Evolutionary conservation across 352 stramenopile species (phyloP), one percentile per base, ranked within the genome.

Genomic region (Globisporangium solare): DNA sequence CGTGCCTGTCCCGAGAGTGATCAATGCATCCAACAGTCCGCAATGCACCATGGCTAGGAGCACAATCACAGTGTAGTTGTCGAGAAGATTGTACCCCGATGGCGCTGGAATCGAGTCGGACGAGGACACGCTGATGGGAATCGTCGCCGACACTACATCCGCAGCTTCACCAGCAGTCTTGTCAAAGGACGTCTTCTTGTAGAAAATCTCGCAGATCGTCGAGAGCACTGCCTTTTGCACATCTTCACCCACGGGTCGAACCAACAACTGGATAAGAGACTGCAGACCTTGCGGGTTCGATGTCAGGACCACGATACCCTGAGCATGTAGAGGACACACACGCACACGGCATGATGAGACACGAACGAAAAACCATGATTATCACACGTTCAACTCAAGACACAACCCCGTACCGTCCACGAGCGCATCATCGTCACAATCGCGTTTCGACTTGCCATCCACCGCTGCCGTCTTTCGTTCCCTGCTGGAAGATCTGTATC

Each of bases 371-470:
- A 35, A n/a, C n/a, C 24, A 12, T 32, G 46, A 15, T 43, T 20
- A 18, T 17, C 13, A n/a, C 14, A 24, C 21, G 40, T 1, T 31
- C 24, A 31, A 31, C 24, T 2, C 6, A 35, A 35, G 27, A 35
- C 6, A 35, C 3, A 35, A 35, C 5, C 6, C 27, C 51, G 20
- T 60, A 86, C 78, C 47, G 88, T 95, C 88, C 88, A 96, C 17
- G 88, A 94, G 0, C 86, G 83, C 84, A 96, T 94, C 80, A 96
- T 90, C 10, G 81, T 92, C 32, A 96, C 83, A 31, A 96, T 88
- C 14, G 88, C 86, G 39, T 94, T 95, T 3, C 86, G 83, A 74
- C 86, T 95, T 17, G 88, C 86, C 71, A 92, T 95, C 88, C 88
- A 95, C 2, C 83, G 83, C 60, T 93, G 86, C 11, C 88, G 82